Percentiles rank a stretch among this genome's conserved stretches.
These are phyloP conservation scores for Hygrophoropsis aurantiaca DNA, from an alignment of 768 basidiomycete genomes.

Conservation along the genomic window DNA sequence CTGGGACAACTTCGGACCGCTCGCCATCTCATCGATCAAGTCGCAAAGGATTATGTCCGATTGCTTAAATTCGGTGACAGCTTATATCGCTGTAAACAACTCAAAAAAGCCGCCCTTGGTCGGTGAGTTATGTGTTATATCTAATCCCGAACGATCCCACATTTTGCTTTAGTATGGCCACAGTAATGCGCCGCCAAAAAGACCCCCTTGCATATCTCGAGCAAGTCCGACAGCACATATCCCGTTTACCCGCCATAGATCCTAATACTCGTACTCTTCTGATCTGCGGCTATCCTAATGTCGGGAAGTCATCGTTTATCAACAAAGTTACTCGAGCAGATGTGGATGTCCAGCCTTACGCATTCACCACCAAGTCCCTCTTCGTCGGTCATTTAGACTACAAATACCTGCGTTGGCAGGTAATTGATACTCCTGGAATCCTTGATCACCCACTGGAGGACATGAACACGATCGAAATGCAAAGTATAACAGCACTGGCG, in stretches of 20 bases:
- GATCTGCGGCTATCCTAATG: slow-evolving; percentile 98
- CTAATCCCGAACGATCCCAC: slow-evolving; percentile 2
- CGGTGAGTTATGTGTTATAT: slow-evolving; percentile 57
- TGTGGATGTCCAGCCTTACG: slow-evolving; percentile 99
- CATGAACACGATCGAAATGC: slow-evolving; percentile 99
- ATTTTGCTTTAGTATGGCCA: slow-evolving; percentile 78
- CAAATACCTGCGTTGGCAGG: slow-evolving; percentile 99
- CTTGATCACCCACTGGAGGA: slow-evolving; percentile 98
- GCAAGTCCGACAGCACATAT: slow-evolving; percentile 98
- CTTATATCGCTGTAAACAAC: slow-evolving; percentile 96
- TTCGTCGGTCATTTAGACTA: slow-evolving; percentile 99
- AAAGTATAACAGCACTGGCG: slow-evolving; percentile 96
- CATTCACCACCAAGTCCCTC: slow-evolving; percentile 98
- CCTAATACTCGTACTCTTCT: slow-evolving; percentile 97
- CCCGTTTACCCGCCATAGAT: slow-evolving; percentile 96
- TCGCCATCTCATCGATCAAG: slow-evolving; percentile 93
- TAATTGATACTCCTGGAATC: slow-evolving; percentile 98
- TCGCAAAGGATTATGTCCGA: slow-evolving; percentile 95
- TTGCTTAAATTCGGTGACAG: slow-evolving; percentile 98
- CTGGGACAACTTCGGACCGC: slow-evolving; percentile 95
- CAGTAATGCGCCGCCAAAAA: slow-evolving; percentile 97
- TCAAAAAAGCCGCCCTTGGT: slow-evolving; percentile 95
- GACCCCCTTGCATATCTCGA: slow-evolving; percentile 98
- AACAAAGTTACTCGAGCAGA: slow-evolving; percentile 99
- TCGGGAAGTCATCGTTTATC: slow-evolving; percentile 98